Percentiles rank a stretch among this genome's conserved stretches.
These are phyloP conservation scores for Paxillus rubicundulus DNA, from an alignment of 768 basidiomycete species.

Conservation along the genomic window DNA sequence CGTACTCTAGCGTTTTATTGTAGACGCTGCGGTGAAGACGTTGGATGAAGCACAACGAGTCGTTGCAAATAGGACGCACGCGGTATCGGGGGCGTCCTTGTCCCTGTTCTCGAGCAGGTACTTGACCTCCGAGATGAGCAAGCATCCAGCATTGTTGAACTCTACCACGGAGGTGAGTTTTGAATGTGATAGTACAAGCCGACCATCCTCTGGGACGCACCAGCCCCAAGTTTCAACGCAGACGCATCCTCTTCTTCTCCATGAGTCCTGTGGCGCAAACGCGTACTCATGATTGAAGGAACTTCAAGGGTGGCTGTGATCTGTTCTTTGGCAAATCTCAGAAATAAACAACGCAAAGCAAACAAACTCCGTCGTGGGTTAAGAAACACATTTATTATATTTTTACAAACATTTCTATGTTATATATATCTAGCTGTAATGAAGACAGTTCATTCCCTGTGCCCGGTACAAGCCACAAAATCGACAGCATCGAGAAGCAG, in stretches of 20 bases:
- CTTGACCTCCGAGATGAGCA: slow-evolving; percentile 91
- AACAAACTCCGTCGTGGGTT: neutral
- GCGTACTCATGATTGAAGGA: slow-evolving; percentile 50
- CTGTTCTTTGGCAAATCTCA: slow-evolving; percentile 34
- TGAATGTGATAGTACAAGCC: neutral
- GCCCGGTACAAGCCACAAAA: slow-evolving; percentile 25
- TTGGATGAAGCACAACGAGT: neutral
- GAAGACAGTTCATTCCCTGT: slow-evolving; percentile 21
- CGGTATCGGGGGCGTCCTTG: slow-evolving; percentile 84
- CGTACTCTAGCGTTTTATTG: slow-evolving; percentile 90
- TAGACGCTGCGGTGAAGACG: slow-evolving; percentile 61
- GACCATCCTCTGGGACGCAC: slow-evolving; percentile 31
- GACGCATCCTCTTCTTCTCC: slow-evolving; percentile 86
- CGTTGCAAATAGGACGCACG: slow-evolving; percentile 45
- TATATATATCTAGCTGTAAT: slow-evolving; percentile 34
- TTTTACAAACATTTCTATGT: slow-evolving; percentile 36
- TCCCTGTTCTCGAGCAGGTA: slow-evolving; percentile 85
- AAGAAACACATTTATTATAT: slow-evolving; percentile 31
- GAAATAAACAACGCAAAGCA: slow-evolving; percentile 22
- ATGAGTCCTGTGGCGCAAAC: slow-evolving; percentile 62
- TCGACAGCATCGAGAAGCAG: slow-evolving; percentile 29
- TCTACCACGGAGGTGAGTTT: slow-evolving; percentile 41
- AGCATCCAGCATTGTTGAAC: slow-evolving; percentile 88
- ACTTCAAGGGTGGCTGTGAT: slow-evolving; percentile 41
- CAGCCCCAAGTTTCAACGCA: slow-evolving; percentile 76